Evolutionary conservation across 495 filamentous ascomycete genomes (phyloP).

Genomic region (Clavariopsis aquatica): DNA sequence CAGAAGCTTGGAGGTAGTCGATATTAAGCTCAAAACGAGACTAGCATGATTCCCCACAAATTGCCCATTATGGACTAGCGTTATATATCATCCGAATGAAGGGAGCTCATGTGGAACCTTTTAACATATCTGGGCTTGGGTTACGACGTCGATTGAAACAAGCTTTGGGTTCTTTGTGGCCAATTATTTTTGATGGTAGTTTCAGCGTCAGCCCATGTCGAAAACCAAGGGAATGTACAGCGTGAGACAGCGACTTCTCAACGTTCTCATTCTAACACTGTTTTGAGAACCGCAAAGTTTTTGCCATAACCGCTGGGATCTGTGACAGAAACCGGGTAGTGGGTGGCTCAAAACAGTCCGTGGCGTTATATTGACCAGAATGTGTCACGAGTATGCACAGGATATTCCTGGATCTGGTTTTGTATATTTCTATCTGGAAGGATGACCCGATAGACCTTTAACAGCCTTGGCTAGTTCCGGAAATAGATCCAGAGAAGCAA

Average conservation of each 20-base stretch:
- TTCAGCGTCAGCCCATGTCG: no score
- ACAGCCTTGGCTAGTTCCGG: not conserved
- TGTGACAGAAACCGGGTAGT: no score
- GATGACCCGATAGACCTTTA: not conserved
- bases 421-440: not conserved
- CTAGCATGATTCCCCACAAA: not conserved
- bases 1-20: not conserved
- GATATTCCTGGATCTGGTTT: not conserved
- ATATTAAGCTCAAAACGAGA: constrained; percentile 3
- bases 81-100: not conserved
- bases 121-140: not conserved
- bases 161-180: not conserved
- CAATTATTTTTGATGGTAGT: not conserved
- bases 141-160: not conserved
- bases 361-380: no score
- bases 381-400: not conserved
- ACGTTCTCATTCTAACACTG: no score
- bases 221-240: no score
- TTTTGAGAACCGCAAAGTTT: no score
- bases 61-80: not conserved
- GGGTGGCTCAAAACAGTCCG: no score
- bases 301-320: no score
- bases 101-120: not conserved
- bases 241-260: no score
- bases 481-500: not conserved